Evolutionary conservation across 768 basidiomycete species (phyloP), one percentile per base, ranked within the genome.

Genomic region (Suillus luteus): DNA sequence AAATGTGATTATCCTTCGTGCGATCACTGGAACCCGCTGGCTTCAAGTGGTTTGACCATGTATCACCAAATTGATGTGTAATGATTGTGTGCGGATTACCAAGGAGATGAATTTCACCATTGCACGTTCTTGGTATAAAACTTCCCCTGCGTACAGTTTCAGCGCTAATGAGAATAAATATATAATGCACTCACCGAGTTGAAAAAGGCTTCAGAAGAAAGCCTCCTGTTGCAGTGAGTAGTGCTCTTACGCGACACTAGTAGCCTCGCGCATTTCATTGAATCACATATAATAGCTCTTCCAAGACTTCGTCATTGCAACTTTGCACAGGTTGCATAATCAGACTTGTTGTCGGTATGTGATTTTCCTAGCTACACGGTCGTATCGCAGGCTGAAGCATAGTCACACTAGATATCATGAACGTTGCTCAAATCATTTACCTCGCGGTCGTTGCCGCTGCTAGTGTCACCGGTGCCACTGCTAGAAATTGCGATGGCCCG

Each of bases 361-460:
- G 22, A 12, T 43, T 48, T 48, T 24, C 22, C 22, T 48, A 7
- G 22, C n/a, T n/a, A n/a, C 46, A 14, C 22, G n/a, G 22, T 11
- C 22, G 6, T 12, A 48, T 48, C 46, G 12, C 5, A 48, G 12
- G 22, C 46, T 48, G 22, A 48, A 3, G 12, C 22, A 48, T 48
- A 22, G 44, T n/a, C 22, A 14, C 24, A 24, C 6, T 12, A 48
- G 46, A 48, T 24, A 48, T 22, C 12, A 48, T 48, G 46, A 48
- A 48, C 9, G 3, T 22, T 12, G 22, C 12, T 48, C 46, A 22
- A 6, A 14, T 24, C 22, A 1, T 24, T 24, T 48, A 7, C 46
- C 12, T 48, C 46, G 3, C 12, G 0, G 14, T 48, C 68, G 62
- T 85, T 55, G 61, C 71, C 54, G 73, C 82, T 63, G 70, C 77